Evolutionary conservation across 2,329 filamentous ascomycete genomes (phyloP), one percentile per base, ranked within the genome.

Genomic region (Monosporascus sp.): DNA sequence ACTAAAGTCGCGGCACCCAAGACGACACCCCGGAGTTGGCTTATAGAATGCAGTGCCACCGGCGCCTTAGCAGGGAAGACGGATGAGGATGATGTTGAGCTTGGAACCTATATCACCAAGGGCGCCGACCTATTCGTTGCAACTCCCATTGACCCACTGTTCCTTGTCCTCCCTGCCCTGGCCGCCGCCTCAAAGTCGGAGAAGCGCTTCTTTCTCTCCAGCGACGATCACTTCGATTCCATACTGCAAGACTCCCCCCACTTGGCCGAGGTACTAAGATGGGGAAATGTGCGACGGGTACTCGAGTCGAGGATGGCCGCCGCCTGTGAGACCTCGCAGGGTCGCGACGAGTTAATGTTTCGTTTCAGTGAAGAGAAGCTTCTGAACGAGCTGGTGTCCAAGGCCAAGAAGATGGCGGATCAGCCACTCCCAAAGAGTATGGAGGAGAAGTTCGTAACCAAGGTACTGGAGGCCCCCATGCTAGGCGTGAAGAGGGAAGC

Each of bases 261-360:
- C 57, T 70, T 90, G 37, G 74, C 74, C 14, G 74, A 80, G 46
- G 72, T 90, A 2, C 60, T 89, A 48, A 68, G 72, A 44, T 77
- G 74, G 65, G 69, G 65, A 50, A 72, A 73, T 54, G 74, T 76
- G 63, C 77, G 75, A 55, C 68, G 59, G 2, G 72, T 78, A 35
- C 67, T 95, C 1, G 83, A 89, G 63, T 70, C 76, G 11, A 80
- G 90, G 37, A 85, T 96, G 73, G 78, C 76, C 2, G 77, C 75
- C 1, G 77, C 94, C 5, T 96, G 92, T 70, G 91, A 97, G 63
- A 87, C 80, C 0, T 87, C 95, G 11, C 87, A 94, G 36, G 89
- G 88, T 1, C 89, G 88, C 15, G 89, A 89, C 55, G 91, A 97
- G 69, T 82, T 74, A 51, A 90, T 97, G 89, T 96, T 88, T 70